Percentiles rank a stretch among this genome's conserved stretches.
Evolutionary conservation across 192 early-diverging fungal species (phyloP).

Genomic region (Entophlyctis luteolus): DNA sequence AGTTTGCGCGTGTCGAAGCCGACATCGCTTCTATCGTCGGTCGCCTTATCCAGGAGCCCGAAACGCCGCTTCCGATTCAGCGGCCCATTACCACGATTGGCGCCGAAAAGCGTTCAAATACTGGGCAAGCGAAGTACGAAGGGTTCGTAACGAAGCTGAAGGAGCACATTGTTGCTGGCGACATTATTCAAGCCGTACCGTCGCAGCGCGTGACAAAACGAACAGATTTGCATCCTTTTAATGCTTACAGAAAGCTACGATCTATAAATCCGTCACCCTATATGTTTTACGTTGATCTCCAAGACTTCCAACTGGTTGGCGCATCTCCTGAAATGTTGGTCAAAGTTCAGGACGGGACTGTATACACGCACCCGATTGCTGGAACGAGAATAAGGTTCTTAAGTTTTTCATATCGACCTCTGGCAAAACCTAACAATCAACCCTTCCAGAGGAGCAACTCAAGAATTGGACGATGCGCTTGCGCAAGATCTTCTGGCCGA

Average conservation of each 20-base stretch:
- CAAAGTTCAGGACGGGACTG: conserved; percentile 79
- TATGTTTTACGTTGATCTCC: conserved; percentile 97
- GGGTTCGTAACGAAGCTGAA: conserved; percentile 82
- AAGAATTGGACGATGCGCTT: conserved; percentile 83
- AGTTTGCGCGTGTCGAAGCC: conserved; percentile 66
- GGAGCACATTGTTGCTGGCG: conserved; percentile 87
- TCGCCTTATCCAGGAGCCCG: conserved; percentile 62
- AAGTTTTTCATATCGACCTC: not conserved
- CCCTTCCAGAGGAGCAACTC: conserved; percentile 63
- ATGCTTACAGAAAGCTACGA: conserved; percentile 92
- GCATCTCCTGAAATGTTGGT: conserved; percentile 98
- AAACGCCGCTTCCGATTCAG: conserved; percentile 78
- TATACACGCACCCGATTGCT: conserved; percentile 94
- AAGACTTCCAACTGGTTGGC: conserved; percentile 91
- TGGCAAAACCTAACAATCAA: not conserved
- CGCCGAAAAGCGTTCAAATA: conserved; percentile 76
- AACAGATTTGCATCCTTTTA: conserved; percentile 93
- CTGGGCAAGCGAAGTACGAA: conserved; percentile 87
- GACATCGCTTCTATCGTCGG: conserved; percentile 67
- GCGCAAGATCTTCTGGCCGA: conserved; percentile 85
- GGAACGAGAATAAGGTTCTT: conserved; percentile 75
- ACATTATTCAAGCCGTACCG: conserved; percentile 98
- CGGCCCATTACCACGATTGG: conserved; percentile 51
- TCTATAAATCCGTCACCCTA: conserved; percentile 98
- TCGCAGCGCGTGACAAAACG: conserved; percentile 83